Evolutionary conservation across 495 filamentous ascomycete genomes (phyloP).

Genomic region (Daldinia decipiens): DNA sequence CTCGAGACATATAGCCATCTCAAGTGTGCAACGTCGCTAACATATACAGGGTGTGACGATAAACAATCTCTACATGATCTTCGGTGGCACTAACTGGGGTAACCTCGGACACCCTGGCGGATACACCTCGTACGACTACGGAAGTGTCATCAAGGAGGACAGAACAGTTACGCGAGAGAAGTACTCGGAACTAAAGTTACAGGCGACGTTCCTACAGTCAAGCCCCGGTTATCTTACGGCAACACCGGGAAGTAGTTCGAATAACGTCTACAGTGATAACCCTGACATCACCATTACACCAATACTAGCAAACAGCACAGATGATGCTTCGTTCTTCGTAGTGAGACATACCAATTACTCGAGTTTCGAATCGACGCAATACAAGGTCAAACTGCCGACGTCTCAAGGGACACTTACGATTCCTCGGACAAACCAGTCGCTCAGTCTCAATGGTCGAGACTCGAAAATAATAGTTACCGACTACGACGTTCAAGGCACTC

Average conservation of each 20-base stretch:
- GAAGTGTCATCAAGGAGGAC: conserved; percentile 72
- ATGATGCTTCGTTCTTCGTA: conserved; percentile 70
- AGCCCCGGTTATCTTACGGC: conserved; percentile 72
- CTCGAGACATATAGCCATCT: not conserved
- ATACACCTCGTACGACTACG: conserved; percentile 82
- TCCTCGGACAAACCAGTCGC: conserved; percentile 68
- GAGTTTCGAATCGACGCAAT: conserved; percentile 63
- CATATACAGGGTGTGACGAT: conserved; percentile 44
- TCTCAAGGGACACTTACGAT: conserved; percentile 68
- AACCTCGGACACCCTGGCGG: conserved; percentile 78
- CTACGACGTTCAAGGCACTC: conserved; percentile 71
- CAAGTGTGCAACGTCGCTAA: conserved; percentile 30
- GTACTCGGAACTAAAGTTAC: conserved; percentile 79
- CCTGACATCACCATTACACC: conserved; percentile 68
- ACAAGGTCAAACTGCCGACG: conserved; percentile 70
- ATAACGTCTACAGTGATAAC: conserved; percentile 57
- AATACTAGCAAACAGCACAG: conserved; percentile 56
- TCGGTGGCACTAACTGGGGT: conserved; percentile 86
- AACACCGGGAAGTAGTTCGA: conserved; percentile 55
- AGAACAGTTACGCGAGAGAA: conserved; percentile 73
- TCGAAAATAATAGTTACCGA: conserved; percentile 79
- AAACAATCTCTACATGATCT: conserved; percentile 61
- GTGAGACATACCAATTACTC: conserved; percentile 72
- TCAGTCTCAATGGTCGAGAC: conserved; percentile 77
- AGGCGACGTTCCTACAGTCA: conserved; percentile 76